These are phyloP conservation scores for Penicillium sp. DNA, from an alignment of 2,329 filamentous ascomycete species.

Conservation along the genomic window DNA sequence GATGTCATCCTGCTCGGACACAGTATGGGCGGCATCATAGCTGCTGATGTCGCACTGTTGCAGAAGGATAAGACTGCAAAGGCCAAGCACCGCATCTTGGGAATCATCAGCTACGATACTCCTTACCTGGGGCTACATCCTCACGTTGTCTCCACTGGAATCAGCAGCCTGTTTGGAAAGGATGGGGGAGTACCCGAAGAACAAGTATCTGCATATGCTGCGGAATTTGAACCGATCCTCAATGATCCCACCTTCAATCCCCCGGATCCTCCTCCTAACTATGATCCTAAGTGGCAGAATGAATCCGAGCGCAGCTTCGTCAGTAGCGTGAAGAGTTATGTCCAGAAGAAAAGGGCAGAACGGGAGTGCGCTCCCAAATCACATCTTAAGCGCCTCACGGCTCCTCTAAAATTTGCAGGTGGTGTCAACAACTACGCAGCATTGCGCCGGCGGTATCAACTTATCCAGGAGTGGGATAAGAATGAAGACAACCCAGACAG, in stretches of 20 bases:
- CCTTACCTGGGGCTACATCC: constrained; percentile 88
- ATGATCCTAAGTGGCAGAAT: constrained; percentile 74
- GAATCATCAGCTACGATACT: constrained; percentile 78
- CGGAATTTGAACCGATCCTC: constrained; percentile 19
- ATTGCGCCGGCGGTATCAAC: constrained; percentile 69
- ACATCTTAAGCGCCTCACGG: constrained; percentile 70
- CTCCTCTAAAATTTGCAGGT: constrained; percentile 79
- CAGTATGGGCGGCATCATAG: constrained; percentile 83
- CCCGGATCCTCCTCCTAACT: constrained; percentile 55
- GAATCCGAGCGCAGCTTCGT: constrained; percentile 70
- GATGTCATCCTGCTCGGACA: constrained; percentile 84
- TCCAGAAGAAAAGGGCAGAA: constrained; percentile 72
- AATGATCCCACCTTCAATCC: constrained; percentile 13
- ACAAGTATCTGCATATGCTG: constrained; percentile 13
- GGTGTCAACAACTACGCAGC: constrained; percentile 74
- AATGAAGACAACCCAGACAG: constrained; percentile 50
- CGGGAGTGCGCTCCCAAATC: constrained; percentile 51
- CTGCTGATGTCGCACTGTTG: constrained; percentile 74
- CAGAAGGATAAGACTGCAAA: constrained; percentile 14
- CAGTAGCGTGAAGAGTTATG: constrained; percentile 68
- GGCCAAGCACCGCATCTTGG: constrained; percentile 70
- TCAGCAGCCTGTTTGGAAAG: constrained; percentile 69
- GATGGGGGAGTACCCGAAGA: constrained; percentile 16
- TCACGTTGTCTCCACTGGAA: constrained; percentile 77
- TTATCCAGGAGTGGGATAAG: constrained; percentile 70